Percentiles rank a stretch among this genome's conserved stretches.
These are phyloP conservation scores for Termitomyces sp. DNA, from an alignment of 768 basidiomycete species.

Conservation along the genomic window DNA sequence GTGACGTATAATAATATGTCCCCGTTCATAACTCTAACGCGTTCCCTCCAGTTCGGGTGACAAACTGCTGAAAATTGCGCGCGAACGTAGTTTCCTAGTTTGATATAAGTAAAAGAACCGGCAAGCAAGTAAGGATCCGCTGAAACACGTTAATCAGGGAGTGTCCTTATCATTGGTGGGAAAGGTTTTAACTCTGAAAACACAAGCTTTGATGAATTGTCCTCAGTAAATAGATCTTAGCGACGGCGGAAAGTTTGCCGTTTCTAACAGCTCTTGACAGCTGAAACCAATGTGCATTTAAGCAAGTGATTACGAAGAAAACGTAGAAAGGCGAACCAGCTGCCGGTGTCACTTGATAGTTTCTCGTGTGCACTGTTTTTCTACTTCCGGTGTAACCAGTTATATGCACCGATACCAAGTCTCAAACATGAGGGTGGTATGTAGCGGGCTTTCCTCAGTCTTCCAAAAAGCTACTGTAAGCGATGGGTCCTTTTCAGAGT, in stretches of 20 bases:
- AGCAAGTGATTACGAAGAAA: background rate
- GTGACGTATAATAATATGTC: background rate
- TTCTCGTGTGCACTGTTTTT: background rate
- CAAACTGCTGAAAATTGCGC: background rate
- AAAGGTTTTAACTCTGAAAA: background rate
- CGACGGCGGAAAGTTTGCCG: background rate
- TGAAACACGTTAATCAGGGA: too few species aligned
- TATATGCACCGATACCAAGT: too few species aligned
- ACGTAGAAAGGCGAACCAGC: background rate
- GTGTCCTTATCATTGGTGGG: too few species aligned
- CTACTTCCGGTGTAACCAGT: too few species aligned
- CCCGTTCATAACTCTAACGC: too few species aligned
- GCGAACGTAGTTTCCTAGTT: background rate
- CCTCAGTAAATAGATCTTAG: background rate
- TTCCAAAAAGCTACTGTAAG: background rate
- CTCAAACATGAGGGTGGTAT: too few species aligned
- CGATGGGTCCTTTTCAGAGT: background rate
- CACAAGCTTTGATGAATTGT: background rate
- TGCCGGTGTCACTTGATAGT: background rate
- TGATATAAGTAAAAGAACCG: background rate
- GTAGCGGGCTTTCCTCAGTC: too few species aligned
- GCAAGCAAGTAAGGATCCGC: background rate
- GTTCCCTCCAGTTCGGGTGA: background rate
- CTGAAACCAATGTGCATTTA: background rate
- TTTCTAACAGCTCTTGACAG: background rate